phyloP scores from a whole-genome alignment of 73 alveolate genomes.

The Paramecium sexaurelia region DNA sequence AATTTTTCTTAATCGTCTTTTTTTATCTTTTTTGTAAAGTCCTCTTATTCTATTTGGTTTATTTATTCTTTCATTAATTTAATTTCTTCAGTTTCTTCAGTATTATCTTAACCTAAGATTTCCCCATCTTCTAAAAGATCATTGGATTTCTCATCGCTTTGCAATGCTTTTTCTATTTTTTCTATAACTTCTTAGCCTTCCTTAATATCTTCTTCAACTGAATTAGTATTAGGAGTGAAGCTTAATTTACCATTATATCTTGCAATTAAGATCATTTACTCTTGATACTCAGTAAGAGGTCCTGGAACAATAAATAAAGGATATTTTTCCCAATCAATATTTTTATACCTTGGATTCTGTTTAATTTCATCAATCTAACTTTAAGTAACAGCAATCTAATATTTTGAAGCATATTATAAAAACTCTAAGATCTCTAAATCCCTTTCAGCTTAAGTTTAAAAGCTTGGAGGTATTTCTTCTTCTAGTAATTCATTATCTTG shows the following conservation, averaged over 20 bases:
- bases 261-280: background rate
- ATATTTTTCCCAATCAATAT: background rate
- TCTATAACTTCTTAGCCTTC: background rate
- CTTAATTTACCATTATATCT: background rate
- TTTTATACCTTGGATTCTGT: background rate
- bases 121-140: background rate
- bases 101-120: background rate
- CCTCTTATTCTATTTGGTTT: background rate
- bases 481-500: background rate
- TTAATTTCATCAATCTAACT: background rate
- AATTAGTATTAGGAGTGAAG: background rate
- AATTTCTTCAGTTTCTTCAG: background rate
- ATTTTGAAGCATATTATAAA: background rate
- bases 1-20: background rate
- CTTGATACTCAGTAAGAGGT: background rate
- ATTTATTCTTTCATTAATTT: background rate
- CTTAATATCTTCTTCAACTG: background rate
- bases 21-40: background rate
- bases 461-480: background rate
- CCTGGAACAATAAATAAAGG: background rate
- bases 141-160: background rate
- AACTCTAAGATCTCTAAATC: background rate
- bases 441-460: background rate
- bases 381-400: background rate
- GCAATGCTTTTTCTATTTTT: background rate